Evolutionary conservation across 345 rosid genomes (phyloP).

Genomic region (Acer yangbiense): DNA sequence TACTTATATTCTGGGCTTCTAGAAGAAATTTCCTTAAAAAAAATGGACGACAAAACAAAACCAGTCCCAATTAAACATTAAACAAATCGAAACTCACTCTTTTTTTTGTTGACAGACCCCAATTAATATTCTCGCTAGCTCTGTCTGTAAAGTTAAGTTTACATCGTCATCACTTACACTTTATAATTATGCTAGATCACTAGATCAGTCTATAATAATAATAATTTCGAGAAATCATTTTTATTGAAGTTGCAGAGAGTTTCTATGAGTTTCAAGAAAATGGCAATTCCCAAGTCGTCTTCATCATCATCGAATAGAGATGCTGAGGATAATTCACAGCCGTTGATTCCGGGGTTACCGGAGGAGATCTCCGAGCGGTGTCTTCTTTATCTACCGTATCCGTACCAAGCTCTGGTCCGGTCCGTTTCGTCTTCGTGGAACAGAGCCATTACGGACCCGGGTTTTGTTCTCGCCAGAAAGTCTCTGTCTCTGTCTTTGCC

Average conservation of each 20-base stretch:
- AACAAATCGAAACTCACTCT: conserved; percentile 5
- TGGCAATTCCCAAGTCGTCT: conserved; percentile 13
- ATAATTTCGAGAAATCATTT: neutral
- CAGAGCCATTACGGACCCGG: conserved; percentile 49
- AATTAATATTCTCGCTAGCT: conserved; percentile 2
- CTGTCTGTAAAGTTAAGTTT: conserved; percentile 12
- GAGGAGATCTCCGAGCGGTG: conserved; percentile 69
- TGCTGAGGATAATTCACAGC: conserved; percentile 23
- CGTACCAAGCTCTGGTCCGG: conserved; percentile 54
- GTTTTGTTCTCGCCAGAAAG: conserved; percentile 41
- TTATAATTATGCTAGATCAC: neutral
- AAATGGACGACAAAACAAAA: neutral
- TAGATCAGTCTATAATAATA: neutral
- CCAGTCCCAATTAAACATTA: conserved; percentile 3
- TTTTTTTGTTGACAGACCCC: neutral
- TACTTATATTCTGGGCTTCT: neutral
- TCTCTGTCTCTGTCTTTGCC: conserved; percentile 52
- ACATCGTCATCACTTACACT: conserved; percentile 7
- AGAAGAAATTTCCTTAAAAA: neutral
- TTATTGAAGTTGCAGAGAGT: neutral
- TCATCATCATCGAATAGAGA: conserved; percentile 9
- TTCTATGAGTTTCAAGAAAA: neutral
- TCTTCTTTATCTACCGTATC: conserved; percentile 68
- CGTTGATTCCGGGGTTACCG: conserved; percentile 70
- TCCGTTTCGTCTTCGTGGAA: conserved; percentile 76